Base-by-base conservation (phyloP, 2,329 filamentous ascomycete genomes). In the Penicillium sp. region DNA sequence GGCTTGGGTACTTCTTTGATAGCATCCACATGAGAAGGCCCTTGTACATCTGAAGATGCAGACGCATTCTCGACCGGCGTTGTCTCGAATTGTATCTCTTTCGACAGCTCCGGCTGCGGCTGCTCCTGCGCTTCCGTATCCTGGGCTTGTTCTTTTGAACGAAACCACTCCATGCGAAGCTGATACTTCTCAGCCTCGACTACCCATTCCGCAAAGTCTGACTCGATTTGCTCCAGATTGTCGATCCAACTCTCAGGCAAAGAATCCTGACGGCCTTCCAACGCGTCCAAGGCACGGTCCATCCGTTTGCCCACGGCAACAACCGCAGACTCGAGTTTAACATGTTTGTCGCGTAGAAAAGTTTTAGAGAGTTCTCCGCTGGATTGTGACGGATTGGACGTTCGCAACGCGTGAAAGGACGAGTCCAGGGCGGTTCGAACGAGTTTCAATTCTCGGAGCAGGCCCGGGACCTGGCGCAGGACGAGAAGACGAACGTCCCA, bases 161-260 rank as follows among this genome's bases (percentile, higher is more conserved):
- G 63, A 30, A 57, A 61, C 62, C 66, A 81, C 59, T 92, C 84
- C 20, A 83, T 81, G 59, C 89, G 84, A 44, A 86, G 78, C n/a
- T 92, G 80, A 62, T 82, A 86, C 53, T 81, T 81, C 65, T 95
- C 90, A 28, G 89, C 91, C 43, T 86, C 81, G 43, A 87, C 85
- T 39, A 86, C 84, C 94, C 94, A 99, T 22, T 85, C 81, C 7
- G 85, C 83, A 70, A 92, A 96, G 27, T 86, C 82, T 10, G 80
- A 77, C 69, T 99, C 94, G 4, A 95, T 77, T 0, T 75, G 73
- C 69, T 97, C 94, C 74, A 97, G 87, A 4, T 86, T 81, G 62
- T 95, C 90, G 50, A 97, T 83, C 94, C 92, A 99, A 25, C 76
- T 69, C 36, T 95, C 88, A 0, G 94, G 94, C 9, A 99, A 76